phyloP scores from a whole-genome alignment of 345 rosid species.

The Sisymbrium irio region DNA sequence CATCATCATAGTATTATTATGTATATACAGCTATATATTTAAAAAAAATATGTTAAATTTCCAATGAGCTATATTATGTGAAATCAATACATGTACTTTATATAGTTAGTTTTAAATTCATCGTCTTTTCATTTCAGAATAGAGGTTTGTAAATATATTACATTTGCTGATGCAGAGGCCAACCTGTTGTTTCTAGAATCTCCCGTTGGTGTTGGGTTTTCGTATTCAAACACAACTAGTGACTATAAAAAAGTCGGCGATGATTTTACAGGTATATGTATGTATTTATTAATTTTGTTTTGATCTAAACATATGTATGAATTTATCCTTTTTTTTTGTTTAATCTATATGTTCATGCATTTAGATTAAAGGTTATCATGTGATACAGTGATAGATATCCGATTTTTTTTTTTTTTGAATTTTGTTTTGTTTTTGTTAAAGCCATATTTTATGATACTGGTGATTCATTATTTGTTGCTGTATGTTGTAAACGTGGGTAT shows the following conservation, averaged over 20 bases:
- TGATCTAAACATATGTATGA: no score
- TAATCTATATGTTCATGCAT: background rate
- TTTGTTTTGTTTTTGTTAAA: background rate
- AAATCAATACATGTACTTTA: no score
- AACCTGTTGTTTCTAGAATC: conserved; percentile 90
- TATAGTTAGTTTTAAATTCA: background rate
- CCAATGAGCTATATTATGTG: no score
- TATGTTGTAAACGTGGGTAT: background rate
- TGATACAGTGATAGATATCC: background rate
- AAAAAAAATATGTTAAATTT: no score
- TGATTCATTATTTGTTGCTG: background rate
- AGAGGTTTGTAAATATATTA: conserved; percentile 10
- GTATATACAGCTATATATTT: no score
- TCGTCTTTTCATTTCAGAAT: background rate
- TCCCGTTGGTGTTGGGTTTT: conserved; percentile 94
- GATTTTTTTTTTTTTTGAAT: background rate
- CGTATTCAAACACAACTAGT: conserved; percentile 69
- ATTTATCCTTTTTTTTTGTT: background rate
- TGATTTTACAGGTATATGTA: conserved; percentile 59
- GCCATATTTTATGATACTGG: background rate
- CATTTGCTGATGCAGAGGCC: conserved; percentile 60
- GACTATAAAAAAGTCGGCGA: conserved; percentile 67
- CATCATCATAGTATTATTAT: background rate
- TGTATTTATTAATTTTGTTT: no score
- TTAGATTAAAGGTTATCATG: background rate